Conservation (phyloP, 805 yeast species). For the Candida mattraensis region DNA sequence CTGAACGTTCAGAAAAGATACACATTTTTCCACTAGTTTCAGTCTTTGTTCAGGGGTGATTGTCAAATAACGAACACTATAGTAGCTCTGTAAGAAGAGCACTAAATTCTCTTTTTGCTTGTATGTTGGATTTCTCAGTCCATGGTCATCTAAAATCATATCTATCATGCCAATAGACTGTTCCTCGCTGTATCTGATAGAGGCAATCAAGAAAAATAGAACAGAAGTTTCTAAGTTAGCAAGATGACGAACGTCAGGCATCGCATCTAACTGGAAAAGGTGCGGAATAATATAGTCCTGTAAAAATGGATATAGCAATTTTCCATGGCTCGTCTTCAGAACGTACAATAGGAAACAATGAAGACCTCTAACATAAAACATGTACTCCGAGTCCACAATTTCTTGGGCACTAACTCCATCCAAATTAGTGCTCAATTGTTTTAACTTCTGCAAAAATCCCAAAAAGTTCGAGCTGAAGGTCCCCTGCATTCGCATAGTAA, state of each 20-base stretch:
- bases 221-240: slow-evolving; percentile 57
- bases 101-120: slow-evolving; percentile 67
- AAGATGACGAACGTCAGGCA: slow-evolving; percentile 80
- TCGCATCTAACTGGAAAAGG: slow-evolving; percentile 57
- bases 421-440: slow-evolving; percentile 33
- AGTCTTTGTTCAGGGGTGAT: slow-evolving; percentile 48
- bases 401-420: slow-evolving; percentile 50
- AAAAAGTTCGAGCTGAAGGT: slow-evolving; percentile 39
- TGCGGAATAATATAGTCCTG: slow-evolving; percentile 63
- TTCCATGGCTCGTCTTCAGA: slow-evolving; percentile 52
- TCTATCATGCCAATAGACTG: slow-evolving; percentile 43
- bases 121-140: slow-evolving; percentile 41
- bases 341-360: slow-evolving; percentile 57
- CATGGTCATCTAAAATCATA: slow-evolving; percentile 42
- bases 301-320: slow-evolving; percentile 52
- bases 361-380: slow-evolving; percentile 63
- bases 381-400: slow-evolving; percentile 57
- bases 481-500: slow-evolving; percentile 32
- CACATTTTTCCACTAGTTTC: slow-evolving; percentile 51
- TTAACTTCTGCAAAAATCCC: slow-evolving; percentile 44
- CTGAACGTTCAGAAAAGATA: slow-evolving; percentile 53
- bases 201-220: slow-evolving; percentile 46
- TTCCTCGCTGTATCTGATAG: slow-evolving; percentile 44
- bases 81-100: slow-evolving; percentile 69
- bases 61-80: slow-evolving; percentile 62